Base-by-base conservation (phyloP, 2,329 filamentous ascomycete genomes). In the Cladosporium halotolerans region DNA sequence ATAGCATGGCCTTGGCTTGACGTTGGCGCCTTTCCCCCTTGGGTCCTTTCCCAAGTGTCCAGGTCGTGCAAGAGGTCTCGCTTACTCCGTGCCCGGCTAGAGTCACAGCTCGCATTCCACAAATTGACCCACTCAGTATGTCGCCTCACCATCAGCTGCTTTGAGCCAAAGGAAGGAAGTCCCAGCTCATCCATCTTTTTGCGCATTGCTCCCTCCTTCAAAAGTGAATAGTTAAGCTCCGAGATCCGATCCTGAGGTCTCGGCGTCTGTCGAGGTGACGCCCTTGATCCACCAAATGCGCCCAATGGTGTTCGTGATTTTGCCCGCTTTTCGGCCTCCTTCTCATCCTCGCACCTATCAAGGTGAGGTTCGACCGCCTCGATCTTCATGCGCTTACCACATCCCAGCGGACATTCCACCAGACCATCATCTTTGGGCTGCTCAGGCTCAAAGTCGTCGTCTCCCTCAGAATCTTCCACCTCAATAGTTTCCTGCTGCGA, bases 81-180 rank as follows among this genome's bases (percentile, higher is more conserved):
- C 58, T 88, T 89, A 9, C 77, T 76, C 66, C 86, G 87, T 0
- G 89, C 89, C 1, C 76, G 75, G 34, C 80, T 80, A 2, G 91
- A 86, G 69, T 99, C 93, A 71, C 90, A 96, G 67, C 99, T 99
- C 9, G 95, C 88, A 68, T 99, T 99, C 86, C 89, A 96, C 14
- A 99, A 73, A 36, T 93, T 96, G 48, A 93, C 79, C 91, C 91
- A 99, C 70, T 99, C 93, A 19, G 82, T 88, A 64, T 97, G 91
- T 14, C 95, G 81, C 59, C 79, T 81, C 66, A 92, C 86, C 51
- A 97, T 75, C 1, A 91, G 76, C 43, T 78, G 73, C 43, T 85
- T 85, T 0, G 78, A 70, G 1, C 93, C 93, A 55, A 73, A 76
- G 9, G 77, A 79, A 0, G 89, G 85, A 53, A 97, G 84, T 1